These are phyloP conservation scores for Artemisia annua DNA, from an alignment of 129 eudicot genomes.

Conservation along the genomic window DNA sequence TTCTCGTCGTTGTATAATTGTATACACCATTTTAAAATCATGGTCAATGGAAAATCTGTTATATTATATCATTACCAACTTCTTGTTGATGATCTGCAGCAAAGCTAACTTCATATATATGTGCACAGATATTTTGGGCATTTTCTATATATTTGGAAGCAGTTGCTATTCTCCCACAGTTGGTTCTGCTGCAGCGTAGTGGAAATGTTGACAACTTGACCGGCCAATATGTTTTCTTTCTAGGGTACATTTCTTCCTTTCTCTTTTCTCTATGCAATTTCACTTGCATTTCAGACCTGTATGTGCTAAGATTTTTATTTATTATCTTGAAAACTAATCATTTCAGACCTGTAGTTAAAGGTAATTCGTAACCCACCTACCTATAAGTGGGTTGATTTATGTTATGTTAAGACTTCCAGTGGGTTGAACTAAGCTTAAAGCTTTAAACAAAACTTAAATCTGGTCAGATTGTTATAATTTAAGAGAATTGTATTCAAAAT, in stretches of 20 bases:
- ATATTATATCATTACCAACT: background rate
- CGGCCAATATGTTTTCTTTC: constrained; percentile 82
- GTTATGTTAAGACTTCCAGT: no score
- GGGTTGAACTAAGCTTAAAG: no score
- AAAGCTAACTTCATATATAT: background rate
- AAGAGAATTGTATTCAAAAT: background rate
- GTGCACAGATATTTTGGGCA: constrained; percentile 68
- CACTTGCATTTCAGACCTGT: background rate
- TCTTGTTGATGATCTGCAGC: background rate
- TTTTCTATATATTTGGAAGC: constrained; percentile 91
- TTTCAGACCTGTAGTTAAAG: no score
- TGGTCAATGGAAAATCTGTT: background rate
- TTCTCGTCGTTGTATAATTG: background rate
- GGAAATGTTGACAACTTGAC: constrained; percentile 89
- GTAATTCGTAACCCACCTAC: no score
- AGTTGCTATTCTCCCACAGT: constrained; percentile 85
- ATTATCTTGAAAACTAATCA: no score
- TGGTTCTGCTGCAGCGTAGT: constrained; percentile 80
- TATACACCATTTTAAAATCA: background rate
- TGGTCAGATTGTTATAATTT: no score
- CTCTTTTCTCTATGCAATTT: background rate
- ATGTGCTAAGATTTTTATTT: background rate
- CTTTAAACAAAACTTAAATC: no score
- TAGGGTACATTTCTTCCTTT: constrained; percentile 50
- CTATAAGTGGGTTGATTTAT: no score